A percentile compares a stretch with the other conserved stretches of the same genome.
These are phyloP conservation scores for Ganoderma multipileum DNA, from an alignment of 1,284 basidiomycete species.

Conservation along the genomic window DNA sequence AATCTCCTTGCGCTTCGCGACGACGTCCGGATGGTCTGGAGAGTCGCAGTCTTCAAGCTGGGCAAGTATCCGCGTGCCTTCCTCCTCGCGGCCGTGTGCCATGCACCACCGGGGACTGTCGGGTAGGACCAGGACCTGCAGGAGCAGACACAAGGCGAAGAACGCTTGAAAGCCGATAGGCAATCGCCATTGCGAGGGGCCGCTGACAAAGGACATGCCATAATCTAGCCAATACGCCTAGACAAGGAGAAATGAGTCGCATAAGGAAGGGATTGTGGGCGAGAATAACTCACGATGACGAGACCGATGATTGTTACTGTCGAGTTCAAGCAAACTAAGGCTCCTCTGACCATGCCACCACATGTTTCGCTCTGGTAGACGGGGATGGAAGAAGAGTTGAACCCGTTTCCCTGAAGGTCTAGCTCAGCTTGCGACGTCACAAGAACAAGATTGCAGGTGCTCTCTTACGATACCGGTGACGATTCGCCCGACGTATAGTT, in stretches of 20 bases:
- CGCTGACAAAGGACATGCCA: constrained; percentile 47
- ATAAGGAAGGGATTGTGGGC: background rate
- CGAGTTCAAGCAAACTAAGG: constrained; percentile 33
- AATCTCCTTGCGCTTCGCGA: constrained; percentile 46
- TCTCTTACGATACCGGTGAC: constrained; percentile 52
- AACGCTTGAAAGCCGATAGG: constrained; percentile 52
- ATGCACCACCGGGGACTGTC: constrained; percentile 54
- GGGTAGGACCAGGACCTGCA: constrained; percentile 47
- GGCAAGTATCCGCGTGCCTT: constrained; percentile 48
- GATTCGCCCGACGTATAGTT: constrained; percentile 59
- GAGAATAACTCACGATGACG: constrained; percentile 18
- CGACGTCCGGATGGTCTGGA: constrained; percentile 43
- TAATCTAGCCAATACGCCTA: constrained; percentile 56
- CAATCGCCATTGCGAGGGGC: constrained; percentile 49
- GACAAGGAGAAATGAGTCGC: constrained; percentile 13
- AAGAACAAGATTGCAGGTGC: background rate
- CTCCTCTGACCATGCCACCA: constrained; percentile 31
- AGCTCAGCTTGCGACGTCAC: background rate
- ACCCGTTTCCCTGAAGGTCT: constrained; percentile 26
- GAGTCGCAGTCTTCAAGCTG: constrained; percentile 47
- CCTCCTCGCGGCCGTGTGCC: constrained; percentile 45
- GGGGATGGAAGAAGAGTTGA: constrained; percentile 33
- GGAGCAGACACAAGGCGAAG: constrained; percentile 48
- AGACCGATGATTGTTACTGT: constrained; percentile 34
- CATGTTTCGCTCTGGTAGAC: constrained; percentile 36